Evolutionary conservation across 768 basidiomycete species (phyloP), one percentile per base, ranked within the genome.

Genomic region (Trametes villosa): DNA sequence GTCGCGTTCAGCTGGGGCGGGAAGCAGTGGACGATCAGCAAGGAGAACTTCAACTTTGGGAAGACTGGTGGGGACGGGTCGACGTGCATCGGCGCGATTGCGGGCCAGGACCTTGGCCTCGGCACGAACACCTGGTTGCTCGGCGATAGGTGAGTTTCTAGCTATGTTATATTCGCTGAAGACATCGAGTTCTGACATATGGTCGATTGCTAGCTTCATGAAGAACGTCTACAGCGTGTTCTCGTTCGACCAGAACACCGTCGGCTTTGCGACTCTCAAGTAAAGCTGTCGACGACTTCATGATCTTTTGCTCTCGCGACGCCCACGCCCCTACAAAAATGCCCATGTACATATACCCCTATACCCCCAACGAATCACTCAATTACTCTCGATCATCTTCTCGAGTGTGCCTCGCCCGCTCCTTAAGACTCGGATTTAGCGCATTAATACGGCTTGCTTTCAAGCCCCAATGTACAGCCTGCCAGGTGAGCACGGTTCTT

Each of bases 141-240:
- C 44, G 67, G 67, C 17, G 67, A 65, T 31, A 62, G 60, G 60
- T 61, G 9, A n/a, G 42, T 56, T 27, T 30, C 31, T 4, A 15
- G 9, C 5, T n/a, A 9, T 15, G 34, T 4, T 42, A 41, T 11
- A 2, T 17, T 52, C 12, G 30, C 20, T 7, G 29, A n/a, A n/a
- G n/a, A n/a, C n/a, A n/a, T n/a, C n/a, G 2, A 18, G 11, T 24
- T 8, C 34, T 49, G 40, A 51, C 58, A 57, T 26, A 58, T 30
- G 2, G 3, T 17, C 8, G 24, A 26, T 22, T 40, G 3, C 15
- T 36, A 64, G 67, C 57, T 67, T 65, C 62, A 66, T 71, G 67
- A 67, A 71, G 64, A 69, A 69, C 57, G 65, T 68, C 27, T 69
- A 69, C 62, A 67, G 60, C 38, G 67, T 57, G 13, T 71, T 71